These are phyloP conservation scores for Noccaea bulbosa DNA, from an alignment of 345 rosid species.

Conservation along the genomic window DNA sequence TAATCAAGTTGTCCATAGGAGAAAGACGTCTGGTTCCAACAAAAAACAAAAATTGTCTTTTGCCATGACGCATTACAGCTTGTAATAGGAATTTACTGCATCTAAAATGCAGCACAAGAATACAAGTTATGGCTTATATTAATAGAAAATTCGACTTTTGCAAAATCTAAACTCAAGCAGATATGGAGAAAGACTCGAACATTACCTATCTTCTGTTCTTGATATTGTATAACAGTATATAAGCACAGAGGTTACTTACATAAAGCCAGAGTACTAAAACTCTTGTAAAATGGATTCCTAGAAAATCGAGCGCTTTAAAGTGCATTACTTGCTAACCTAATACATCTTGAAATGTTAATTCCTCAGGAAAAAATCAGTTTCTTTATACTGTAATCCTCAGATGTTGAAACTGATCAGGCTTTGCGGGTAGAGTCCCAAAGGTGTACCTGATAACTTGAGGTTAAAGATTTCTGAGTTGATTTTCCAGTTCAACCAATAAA, in stretches of 20 bases:
- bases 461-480: conserved; percentile 2
- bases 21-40: conserved; percentile 18
- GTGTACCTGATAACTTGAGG: conserved; percentile 10
- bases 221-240: not conserved
- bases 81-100: conserved; percentile 26
- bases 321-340: conserved; percentile 5
- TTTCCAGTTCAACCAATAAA: conserved; percentile 3
- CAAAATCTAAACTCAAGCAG: conserved; percentile 8
- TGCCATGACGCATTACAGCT: conserved; percentile 2
- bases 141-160: not conserved
- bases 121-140: conserved; percentile 20
- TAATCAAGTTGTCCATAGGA: conserved; percentile 15
- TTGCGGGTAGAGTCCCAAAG: not conserved
- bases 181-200: not conserved
- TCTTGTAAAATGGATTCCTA: conserved; percentile 23
- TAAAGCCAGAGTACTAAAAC: conserved; percentile 3
- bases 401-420: conserved; percentile 14
- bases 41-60: not conserved
- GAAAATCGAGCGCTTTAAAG: conserved; percentile 1
- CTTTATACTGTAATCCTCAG: not conserved
- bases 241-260: conserved; percentile 31
- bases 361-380: conserved; percentile 1
- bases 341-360: conserved; percentile 7
- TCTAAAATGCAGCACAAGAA: conserved; percentile 8
- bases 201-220: not conserved